A percentile compares a stretch with the other conserved stretches of the same genome.
These are phyloP conservation scores for Nicotiana attenuata DNA, from an alignment of 257 asterid genomes.

Conservation along the genomic window DNA sequence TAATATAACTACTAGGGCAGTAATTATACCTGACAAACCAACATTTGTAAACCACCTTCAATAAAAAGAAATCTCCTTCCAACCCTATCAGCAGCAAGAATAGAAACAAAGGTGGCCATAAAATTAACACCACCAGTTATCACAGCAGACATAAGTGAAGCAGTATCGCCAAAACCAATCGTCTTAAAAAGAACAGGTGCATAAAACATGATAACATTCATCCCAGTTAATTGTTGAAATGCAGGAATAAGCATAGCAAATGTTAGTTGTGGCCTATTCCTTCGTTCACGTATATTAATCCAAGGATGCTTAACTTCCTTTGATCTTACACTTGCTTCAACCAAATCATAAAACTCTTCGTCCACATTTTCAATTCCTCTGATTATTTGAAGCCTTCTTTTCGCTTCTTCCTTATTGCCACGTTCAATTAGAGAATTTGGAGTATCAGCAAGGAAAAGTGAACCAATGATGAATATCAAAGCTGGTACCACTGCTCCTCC, in stretches of 20 bases:
- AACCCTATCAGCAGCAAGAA: slow-evolving; percentile 58
- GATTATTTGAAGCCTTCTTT: slow-evolving; percentile 34
- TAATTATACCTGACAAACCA: slow-evolving; percentile 44
- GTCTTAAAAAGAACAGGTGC: slow-evolving; percentile 75
- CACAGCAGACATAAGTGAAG: slow-evolving; percentile 45
- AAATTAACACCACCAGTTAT: slow-evolving; percentile 54
- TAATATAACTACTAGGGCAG: not conserved
- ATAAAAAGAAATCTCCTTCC: slow-evolving; percentile 65
- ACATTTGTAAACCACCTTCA: slow-evolving; percentile 64
- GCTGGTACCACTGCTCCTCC: slow-evolving; percentile 89
- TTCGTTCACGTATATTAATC: slow-evolving; percentile 43
- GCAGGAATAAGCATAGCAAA: slow-evolving; percentile 62
- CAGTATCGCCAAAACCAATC: slow-evolving; percentile 49
- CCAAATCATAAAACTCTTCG: slow-evolving; percentile 60
- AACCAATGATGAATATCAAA: slow-evolving; percentile 55
- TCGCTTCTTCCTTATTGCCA: slow-evolving; percentile 43
- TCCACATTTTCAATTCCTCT: slow-evolving; percentile 51
- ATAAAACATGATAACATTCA: slow-evolving; percentile 70
- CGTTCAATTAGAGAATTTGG: slow-evolving; percentile 80
- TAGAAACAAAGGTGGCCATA: slow-evolving; percentile 48
- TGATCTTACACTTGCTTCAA: slow-evolving; percentile 63
- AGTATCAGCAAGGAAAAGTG: slow-evolving; percentile 62
- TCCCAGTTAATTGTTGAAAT: slow-evolving; percentile 76
- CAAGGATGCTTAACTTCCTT: slow-evolving; percentile 51
- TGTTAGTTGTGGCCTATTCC: slow-evolving; percentile 65